Base-by-base conservation (phyloP, 176 grass and related monocot genomes). In the Oryza officinalis region DNA sequence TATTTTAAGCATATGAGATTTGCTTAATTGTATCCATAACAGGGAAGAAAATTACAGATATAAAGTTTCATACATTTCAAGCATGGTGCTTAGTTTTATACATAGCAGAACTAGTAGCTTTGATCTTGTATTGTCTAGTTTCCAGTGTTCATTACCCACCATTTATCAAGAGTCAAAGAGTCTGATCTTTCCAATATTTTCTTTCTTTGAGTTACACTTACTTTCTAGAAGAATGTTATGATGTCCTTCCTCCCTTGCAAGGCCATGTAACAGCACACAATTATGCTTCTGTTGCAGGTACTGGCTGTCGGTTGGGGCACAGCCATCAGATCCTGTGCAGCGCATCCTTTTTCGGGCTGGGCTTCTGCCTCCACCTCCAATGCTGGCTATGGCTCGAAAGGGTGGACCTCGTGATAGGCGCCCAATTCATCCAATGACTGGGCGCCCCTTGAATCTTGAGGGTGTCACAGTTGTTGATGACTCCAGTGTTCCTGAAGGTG, bases 231-330 rank as follows among this genome's bases (percentile, higher is more conserved):
- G 18, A 8, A 22, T 80, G 46, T 1, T 37, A 40, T 75, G 35
- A 4, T 84, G 4, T 69, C 67, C 44, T 17, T 13, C 14, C 6
- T 81, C 1, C 65, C 17, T 9, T 45, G 20, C 57, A 35, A 83
- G 50, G 52, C 18, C 10, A 64, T 80, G 59, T 86, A 65, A 76
- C 30, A 76, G 17, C 22, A 4, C 61, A 26, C 6, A 41, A 65
- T 43, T 80, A 3, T 75, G 4, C 7, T 68, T 74, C 1, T 33
- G 57, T 25, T 70, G n/a, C 72, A 97, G 92, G 87, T 96, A 94
- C 71, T 99, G 93, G 96, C 52, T 99, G 3, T 99, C 93, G 18
- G 93, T 99, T 66, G 93, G 93, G 17, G 96, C 96, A 35, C 93
- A 99, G 25, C 96, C 93, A 33, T 96, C 93, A 67, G 96, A 94